phyloP scores from a whole-genome alignment of 768 basidiomycete species.

The Obba rivulosa region DNA sequence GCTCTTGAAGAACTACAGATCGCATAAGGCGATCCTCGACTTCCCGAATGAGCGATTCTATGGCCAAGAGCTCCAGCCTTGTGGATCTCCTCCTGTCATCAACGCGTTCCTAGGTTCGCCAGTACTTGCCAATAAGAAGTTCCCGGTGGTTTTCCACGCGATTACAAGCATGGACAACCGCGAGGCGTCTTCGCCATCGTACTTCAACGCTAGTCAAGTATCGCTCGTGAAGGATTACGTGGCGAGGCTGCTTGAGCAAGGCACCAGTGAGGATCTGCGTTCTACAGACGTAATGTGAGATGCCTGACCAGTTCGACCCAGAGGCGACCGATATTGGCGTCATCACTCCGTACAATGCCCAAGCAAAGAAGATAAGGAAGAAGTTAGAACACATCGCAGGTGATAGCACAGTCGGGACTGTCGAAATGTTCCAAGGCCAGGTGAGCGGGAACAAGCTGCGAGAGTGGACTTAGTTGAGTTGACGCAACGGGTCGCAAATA shows the following conservation, averaged over 20 bases:
- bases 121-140: constrained; percentile 22
- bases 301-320: neutral
- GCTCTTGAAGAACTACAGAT: constrained; percentile 53
- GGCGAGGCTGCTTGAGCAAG: constrained; percentile 19
- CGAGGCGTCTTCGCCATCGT: constrained; percentile 32
- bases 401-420: constrained; percentile 29
- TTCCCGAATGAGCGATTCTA: constrained; percentile 51
- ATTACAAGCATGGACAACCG: constrained; percentile 29
- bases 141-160: constrained; percentile 31
- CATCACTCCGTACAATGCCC: constrained; percentile 36
- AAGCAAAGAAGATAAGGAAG: constrained; percentile 27
- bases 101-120: constrained; percentile 19
- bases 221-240: constrained; percentile 30
- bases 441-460: constrained; percentile 14
- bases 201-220: constrained; percentile 36
- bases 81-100: constrained; percentile 22
- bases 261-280: neutral
- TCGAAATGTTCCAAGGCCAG: constrained; percentile 39
- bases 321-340: constrained; percentile 30
- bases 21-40: constrained; percentile 46
- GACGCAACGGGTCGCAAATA: constrained; percentile 2
- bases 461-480: neutral
- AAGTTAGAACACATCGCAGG: constrained; percentile 12
- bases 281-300: neutral
- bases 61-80: constrained; percentile 25